These are phyloP conservation scores for Macrolepiota albuminosa DNA, from an alignment of 768 basidiomycete genomes.

Conservation along the genomic window DNA sequence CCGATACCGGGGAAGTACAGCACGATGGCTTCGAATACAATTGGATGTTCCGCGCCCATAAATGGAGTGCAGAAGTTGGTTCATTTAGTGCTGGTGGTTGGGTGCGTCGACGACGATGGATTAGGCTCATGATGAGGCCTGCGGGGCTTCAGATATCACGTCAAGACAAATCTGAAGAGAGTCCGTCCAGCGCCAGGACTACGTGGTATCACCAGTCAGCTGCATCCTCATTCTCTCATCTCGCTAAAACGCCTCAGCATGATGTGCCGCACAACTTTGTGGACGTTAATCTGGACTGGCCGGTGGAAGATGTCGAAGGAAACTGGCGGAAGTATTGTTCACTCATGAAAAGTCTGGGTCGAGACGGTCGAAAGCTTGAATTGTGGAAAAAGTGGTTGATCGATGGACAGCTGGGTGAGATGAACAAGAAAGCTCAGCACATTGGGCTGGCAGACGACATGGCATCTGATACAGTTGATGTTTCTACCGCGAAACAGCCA, in stretches of 20 bases:
- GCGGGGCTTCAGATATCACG: constrained; percentile 22
- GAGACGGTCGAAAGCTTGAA: constrained; percentile 74
- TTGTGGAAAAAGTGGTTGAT: constrained; percentile 69
- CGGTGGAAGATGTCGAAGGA: constrained; percentile 38
- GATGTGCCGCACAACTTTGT: constrained; percentile 4
- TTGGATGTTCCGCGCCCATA: constrained; percentile 60
- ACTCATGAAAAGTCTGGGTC: constrained; percentile 47
- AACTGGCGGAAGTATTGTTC: constrained; percentile 59
- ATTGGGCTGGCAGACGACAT: constrained; percentile 40
- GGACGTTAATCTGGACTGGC: constrained; percentile 44
- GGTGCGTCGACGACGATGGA: constrained; percentile 79
- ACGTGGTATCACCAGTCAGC: constrained; percentile 21
- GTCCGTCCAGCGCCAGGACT: neutral
- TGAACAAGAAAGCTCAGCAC: constrained; percentile 13
- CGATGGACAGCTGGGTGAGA: neutral
- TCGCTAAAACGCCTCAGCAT: constrained; percentile 15
- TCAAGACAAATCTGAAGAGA: constrained; percentile 11
- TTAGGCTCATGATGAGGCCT: constrained; percentile 79
- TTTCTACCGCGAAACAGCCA: constrained; percentile 17
- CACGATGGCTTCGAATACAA: constrained; percentile 87
- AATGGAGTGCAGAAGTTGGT: constrained; percentile 66
- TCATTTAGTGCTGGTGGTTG: constrained; percentile 59
- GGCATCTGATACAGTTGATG: constrained; percentile 27
- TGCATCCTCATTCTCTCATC: constrained; percentile 25
- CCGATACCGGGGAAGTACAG: constrained; percentile 67